Evolutionary conservation across 2,329 filamentous ascomycete genomes (phyloP).

Genomic region (Anthostomella pinea): DNA sequence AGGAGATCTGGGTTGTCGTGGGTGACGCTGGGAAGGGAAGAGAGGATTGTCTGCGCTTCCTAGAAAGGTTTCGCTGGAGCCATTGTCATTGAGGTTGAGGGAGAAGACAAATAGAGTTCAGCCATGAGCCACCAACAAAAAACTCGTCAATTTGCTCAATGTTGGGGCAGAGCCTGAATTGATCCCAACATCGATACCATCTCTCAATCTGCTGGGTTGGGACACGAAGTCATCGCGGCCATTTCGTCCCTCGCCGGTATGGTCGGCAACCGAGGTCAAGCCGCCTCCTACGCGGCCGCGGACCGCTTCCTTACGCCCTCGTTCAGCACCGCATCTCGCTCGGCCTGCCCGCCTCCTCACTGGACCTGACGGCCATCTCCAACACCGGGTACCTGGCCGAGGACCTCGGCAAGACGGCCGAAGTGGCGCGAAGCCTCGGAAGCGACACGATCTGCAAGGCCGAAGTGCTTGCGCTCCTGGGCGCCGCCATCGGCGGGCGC

Average conservation of each 20-base stretch:
- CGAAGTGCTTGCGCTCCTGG: constrained; percentile 53
- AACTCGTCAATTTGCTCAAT: too few relatives aligned
- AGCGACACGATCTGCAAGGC: constrained; percentile 49
- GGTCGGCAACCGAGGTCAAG: constrained; percentile 50
- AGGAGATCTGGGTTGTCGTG: too few relatives aligned
- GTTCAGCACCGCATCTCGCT: constrained; percentile 37
- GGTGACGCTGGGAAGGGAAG: too few relatives aligned
- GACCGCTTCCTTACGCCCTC: constrained; percentile 46
- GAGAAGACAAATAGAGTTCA: too few relatives aligned
- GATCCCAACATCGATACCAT: too few relatives aligned
- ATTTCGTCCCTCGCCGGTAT: constrained; percentile 52
- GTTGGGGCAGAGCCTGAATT: too few relatives aligned
- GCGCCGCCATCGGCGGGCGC: constrained; percentile 47
- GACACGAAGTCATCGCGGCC: constrained; percentile 53
- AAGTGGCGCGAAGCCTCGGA: constrained; percentile 48
- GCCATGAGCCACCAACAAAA: too few relatives aligned
- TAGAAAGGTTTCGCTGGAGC: too few relatives aligned
- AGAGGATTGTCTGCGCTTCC: too few relatives aligned
- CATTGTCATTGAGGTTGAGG: too few relatives aligned
- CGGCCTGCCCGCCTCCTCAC: constrained; percentile 43
- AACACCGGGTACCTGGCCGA: constrained; percentile 51
- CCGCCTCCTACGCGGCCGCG: constrained; percentile 51
- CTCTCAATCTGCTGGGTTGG: too few relatives aligned
- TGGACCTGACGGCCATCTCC: constrained; percentile 52
- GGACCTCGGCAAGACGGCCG: constrained; percentile 39